Base-by-base conservation (phyloP, 345 rosid genomes). In the Geranium rotundifolium region DNA sequence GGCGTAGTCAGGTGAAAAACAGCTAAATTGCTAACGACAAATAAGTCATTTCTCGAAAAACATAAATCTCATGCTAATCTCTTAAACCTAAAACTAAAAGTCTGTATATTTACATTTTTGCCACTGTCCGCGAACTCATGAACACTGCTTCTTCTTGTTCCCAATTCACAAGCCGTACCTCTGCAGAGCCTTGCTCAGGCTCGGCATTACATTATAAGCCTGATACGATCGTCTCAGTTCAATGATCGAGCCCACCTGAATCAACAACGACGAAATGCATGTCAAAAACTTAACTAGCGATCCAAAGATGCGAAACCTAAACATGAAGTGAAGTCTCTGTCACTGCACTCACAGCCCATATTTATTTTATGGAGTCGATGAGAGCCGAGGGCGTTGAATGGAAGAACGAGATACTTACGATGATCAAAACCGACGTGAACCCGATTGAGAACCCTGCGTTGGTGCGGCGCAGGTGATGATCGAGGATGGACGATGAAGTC, bases 181-280 rank as follows among this genome's bases (percentile, higher is more conserved):
- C 81, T 70, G 76, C 57, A 87, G 77, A 52, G 95, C 92, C 80
- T 89, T 87, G 81, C 93, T 89, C 75, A 92, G 81, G 76, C 87
- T 83, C 54, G 95, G 96, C 98, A 92, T 89, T 54, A 92, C 96
- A 56, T 89, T 92, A 74, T 89, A 92, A 60, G 98, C 98, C 72
- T 87, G 90, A 70, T 92, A 89, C 63, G 98, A 92, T 79, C 98
- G 81, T 83, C 98, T 80, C 49, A 92, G 86, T 71, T 92, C 96
- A 60, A 92, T 89, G 60, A 92, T 89, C 29, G 98, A 92, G 60
- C 98, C 98, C 78, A 92, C 98, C 95, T 92, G 77, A 41, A 66
- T 27, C 54, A 66, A 58, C 29, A 63, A 34, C 67, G 30, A 66
- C 52, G 27, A 34, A 15, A 23, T n/a, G 23, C 8, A 63, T 29